Evolutionary conservation across 164 flowering plant species (phyloP), one percentile per base, ranked within the genome.

Genomic region (Paratinospora sagittata): DNA sequence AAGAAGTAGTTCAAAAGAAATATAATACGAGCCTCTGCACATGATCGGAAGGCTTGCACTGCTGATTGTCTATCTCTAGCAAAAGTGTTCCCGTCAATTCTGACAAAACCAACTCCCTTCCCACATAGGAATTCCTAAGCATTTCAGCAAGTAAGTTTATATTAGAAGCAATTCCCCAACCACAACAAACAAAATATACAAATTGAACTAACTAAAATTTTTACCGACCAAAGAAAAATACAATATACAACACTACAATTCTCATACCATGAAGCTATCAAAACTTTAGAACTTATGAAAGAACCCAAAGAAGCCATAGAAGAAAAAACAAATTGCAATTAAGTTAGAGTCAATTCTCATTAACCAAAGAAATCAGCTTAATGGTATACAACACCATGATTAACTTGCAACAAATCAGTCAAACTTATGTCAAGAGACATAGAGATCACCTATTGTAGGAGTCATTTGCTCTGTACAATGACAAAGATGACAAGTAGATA

Each of bases 41-140:
- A 89, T 70, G 89, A 83, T 67, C 79, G 87, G 77, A 95, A 95
- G 10, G 85, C 84, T 69, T 73, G 74, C 26, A 95, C 89, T 45
- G 97, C 96, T 12, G 82, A 75, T 77, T 92, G 98, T 76, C 96
- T 84, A 75, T 91, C 99, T 81, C 84, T 83, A 52, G 91, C 79
- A 78, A 82, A 85, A 43, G 90, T 84, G 27, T 62, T 81, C 72
- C 96, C 92, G 85, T 96, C 97, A 79, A 96, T 90, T 30, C 97
- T 93, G 27, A 96, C 84, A 78, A 85, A 96, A 17, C 81, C 77
- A 55, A 90, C 82, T 67, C 85, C 91, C 80, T 86, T 93, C 78
- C 87, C 87, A 73, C 84, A 84, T 26, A 86, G 12, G 62, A 91
- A 84, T 58, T 83, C 92, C 99, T 95, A 85, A 67, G 55, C 23